Evolutionary conservation across 352 stramenopile species (phyloP).

Genomic region (Phytophthora agathidicida): DNA sequence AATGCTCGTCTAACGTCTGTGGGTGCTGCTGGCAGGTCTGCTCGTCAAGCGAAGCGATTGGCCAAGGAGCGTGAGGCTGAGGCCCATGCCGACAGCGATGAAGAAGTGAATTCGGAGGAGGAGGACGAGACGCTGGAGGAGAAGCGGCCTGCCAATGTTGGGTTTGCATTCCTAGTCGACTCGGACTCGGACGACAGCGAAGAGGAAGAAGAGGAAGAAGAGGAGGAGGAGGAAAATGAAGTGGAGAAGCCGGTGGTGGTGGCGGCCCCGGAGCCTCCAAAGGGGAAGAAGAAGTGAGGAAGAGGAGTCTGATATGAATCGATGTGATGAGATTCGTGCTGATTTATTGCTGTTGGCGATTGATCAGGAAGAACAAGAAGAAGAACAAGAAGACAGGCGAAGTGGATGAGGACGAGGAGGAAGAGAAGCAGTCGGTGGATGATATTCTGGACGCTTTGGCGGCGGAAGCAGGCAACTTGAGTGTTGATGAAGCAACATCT

Average conservation of each 20-base stretch:
- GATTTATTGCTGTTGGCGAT: background rate
- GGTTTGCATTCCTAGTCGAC: constrained; percentile 77
- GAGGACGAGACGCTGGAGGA: constrained; percentile 48
- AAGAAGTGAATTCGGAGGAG: constrained; percentile 40
- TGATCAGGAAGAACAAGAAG: constrained; percentile 29
- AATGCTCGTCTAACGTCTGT: constrained; percentile 8
- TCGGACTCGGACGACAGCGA: constrained; percentile 65
- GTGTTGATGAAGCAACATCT: constrained; percentile 39
- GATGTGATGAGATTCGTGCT: background rate
- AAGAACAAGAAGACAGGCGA: constrained; percentile 45
- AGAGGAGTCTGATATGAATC: background rate
- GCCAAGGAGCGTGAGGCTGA: constrained; percentile 36
- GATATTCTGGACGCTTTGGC: constrained; percentile 71
- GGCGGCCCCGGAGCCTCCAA: constrained; percentile 7
- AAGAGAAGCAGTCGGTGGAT: constrained; percentile 54
- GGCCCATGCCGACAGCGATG: constrained; percentile 23
- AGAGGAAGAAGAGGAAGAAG: constrained; percentile 33
- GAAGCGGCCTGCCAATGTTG: constrained; percentile 56
- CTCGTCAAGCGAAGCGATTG: constrained; percentile 78
- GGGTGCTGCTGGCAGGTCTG: constrained; percentile 57
- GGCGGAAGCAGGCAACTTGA: constrained; percentile 46
- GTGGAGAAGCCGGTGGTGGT: constrained; percentile 1
- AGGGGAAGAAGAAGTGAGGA: constrained; percentile 43
- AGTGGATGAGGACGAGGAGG: constrained; percentile 27
- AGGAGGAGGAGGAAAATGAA: constrained; percentile 14